Evolutionary conservation across 495 filamentous ascomycete species (phyloP).

Genomic region (Xylaria intraflava): DNA sequence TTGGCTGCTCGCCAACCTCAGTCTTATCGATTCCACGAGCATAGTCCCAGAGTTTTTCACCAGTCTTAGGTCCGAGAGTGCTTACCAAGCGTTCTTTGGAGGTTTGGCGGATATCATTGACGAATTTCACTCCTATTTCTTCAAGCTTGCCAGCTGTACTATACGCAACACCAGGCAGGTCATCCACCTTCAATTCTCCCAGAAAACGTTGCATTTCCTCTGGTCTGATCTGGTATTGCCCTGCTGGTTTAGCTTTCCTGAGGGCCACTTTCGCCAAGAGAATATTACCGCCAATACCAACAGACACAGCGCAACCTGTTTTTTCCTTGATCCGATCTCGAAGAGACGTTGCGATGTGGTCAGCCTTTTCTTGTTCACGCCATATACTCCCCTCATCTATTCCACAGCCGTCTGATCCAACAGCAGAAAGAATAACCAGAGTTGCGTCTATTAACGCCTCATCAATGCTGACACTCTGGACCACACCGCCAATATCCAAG

Average conservation of each 20-base stretch:
- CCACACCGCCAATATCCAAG: conserved; percentile 66
- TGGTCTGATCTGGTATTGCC: conserved; percentile 71
- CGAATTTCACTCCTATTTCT: conserved; percentile 73
- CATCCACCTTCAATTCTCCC: conserved; percentile 64
- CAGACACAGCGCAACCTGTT: conserved; percentile 80
- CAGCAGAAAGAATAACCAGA: conserved; percentile 54
- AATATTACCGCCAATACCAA: conserved; percentile 92
- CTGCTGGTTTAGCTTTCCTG: conserved; percentile 88
- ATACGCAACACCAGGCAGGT: conserved; percentile 82
- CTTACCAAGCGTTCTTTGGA: conserved; percentile 67
- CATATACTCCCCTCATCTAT: conserved; percentile 66
- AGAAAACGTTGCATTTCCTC: conserved; percentile 73
- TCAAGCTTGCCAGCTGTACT: conserved; percentile 79
- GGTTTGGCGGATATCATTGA: conserved; percentile 71
- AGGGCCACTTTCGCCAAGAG: conserved; percentile 84
- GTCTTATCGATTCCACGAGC: conserved; percentile 78
- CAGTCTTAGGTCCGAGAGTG: conserved; percentile 81
- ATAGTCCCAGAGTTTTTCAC: conserved; percentile 86
- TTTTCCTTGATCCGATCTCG: conserved; percentile 61
- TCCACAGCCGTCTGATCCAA: conserved; percentile 61
- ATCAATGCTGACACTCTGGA: conserved; percentile 95
- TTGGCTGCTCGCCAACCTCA: conserved; percentile 75
- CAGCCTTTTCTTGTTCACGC: conserved; percentile 74
- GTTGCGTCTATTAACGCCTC: conserved; percentile 83
- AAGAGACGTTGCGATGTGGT: conserved; percentile 61